Evolutionary conservation across 768 basidiomycete species (phyloP), one percentile per base, ranked within the genome.

Genomic region (Mycena latifolia): DNA sequence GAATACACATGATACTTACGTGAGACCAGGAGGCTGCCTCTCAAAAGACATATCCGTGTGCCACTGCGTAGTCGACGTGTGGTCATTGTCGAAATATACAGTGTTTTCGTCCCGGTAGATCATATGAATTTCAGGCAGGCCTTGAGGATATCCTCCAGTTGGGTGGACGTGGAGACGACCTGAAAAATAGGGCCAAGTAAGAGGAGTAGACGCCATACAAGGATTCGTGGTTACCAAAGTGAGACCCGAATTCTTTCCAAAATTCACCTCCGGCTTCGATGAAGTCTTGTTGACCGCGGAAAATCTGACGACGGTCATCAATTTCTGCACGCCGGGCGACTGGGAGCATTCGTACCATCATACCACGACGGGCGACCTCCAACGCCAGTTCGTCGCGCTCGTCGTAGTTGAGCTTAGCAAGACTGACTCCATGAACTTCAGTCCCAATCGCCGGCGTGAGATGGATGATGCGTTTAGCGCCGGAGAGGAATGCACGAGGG

Each of bases 21-120:
- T 90, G 33, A 89, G 72, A 24, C 88, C 89, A 12, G 88, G 88
- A 24, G 88, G 88, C 73, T 90, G 88, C 22, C 81, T 77, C 73
- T 89, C 88, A 73, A 89, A 89, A 3, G 81, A 65, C 55, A 61
- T 65, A 47, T 78, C 77, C 10, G 84, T 83, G 71, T 89, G 87
- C 89, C 87, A 90, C 51, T 35, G 31, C 7, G 55, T 63, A 22
- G 52, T 77, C 4, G 83, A 81, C 55, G 85, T 80, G 48, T 78
- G 73, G 55, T 84, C 83, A 51, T 80, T 77, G 37, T 74, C 77
- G 73, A 85, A 88, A 74, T 82, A 85, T n/a, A 83, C 84, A 5
- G 80, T 74, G 39, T 79, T 79, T 31, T 76, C 82, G 70, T 88
- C 87, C 50, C 87, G 81, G 76, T 89, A 90, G 10, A 89, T 87